A percentile compares a stretch with the other conserved stretches of the same genome.
Evolutionary conservation across 768 basidiomycete species (phyloP).

Genomic region (Agaricus subrufescens): DNA sequence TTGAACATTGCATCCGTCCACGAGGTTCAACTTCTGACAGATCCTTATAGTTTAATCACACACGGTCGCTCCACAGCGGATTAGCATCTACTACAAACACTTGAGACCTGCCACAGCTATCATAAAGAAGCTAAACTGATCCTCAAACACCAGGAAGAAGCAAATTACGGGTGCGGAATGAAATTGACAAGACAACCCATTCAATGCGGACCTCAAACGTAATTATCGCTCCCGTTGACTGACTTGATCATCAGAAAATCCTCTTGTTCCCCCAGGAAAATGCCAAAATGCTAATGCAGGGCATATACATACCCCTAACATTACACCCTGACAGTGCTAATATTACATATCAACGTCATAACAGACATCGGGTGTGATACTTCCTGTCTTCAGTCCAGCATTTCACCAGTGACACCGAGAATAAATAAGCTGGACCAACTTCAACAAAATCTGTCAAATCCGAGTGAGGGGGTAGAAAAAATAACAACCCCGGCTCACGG

Average conservation of each 20-base stretch:
- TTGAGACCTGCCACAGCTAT: no score
- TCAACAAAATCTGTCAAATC: no score
- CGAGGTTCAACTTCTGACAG: neutral
- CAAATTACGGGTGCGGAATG: neutral
- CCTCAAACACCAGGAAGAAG: neutral
- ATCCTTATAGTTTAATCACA: no score
- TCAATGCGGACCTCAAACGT: neutral
- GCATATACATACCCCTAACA: constrained; percentile 28
- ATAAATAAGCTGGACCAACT: constrained; percentile 26
- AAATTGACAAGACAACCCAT: neutral
- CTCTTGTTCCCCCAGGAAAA: constrained; percentile 30
- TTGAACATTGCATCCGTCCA: neutral
- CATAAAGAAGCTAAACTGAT: no score
- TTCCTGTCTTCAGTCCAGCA: constrained; percentile 44
- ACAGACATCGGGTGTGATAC: constrained; percentile 43
- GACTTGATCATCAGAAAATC: constrained; percentile 24
- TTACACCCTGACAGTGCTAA: neutral
- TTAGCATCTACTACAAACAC: no score
- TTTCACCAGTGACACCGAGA: constrained; percentile 36
- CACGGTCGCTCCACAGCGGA: no score
- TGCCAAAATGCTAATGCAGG: constrained; percentile 36
- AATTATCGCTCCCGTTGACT: no score
- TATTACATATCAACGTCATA: constrained; percentile 29
- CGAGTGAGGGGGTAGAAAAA: no score
- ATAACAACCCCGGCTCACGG: neutral